Evolutionary conservation across 2,329 filamentous ascomycete species (phyloP), one percentile per base, ranked within the genome.

Genomic region (Gnomoniopsis smithogilvyi): DNA sequence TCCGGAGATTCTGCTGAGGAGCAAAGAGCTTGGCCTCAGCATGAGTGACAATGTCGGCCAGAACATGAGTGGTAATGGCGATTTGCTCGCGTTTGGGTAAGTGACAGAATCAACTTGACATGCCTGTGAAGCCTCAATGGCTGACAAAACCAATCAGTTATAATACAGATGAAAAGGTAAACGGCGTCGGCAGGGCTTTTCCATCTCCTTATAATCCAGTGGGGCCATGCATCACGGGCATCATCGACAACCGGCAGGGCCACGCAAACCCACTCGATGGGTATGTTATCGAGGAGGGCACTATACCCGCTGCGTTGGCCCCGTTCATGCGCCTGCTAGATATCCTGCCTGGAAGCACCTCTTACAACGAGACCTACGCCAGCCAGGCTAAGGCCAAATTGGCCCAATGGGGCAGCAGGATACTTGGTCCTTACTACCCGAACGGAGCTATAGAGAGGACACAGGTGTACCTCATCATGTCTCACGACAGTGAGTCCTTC

Each of bases 381-480:
- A 70, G 78, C 8, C 74, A 70, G 19, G 67, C 82, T 0, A 78
- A 78, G 52, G 76, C 78, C 8, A 72, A 76, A 12, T 68, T 84
- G 36, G 77, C 81, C 7, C 73, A 76, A 24, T 73, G 76, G 47
- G 80, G 80, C 33, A 84, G 80, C 67, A 72, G 78, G n/a, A 73
- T 87, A 45, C 68, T 87, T 0, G 86, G 86, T 0, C 84, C 85
- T 0, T 87, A 87, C 63, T 78, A 73, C 54, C 73, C 74, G 7
- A 74, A 76, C 7, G 83, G 86, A 0, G 83, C 83, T 19, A 72
- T 87, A 21, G 80, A 83, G 67, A 80, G 74, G 59, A 89, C 85
- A 0, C 82, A 87, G 59, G 78, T 85, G 0, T 89, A 88, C 67
- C 75, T 90, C 3, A 77, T 88, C 67, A 88, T 89, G 84, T 84